These are phyloP conservation scores for Euptelea pleiosperma DNA, from an alignment of 164 flowering plant species.

Conservation along the genomic window DNA sequence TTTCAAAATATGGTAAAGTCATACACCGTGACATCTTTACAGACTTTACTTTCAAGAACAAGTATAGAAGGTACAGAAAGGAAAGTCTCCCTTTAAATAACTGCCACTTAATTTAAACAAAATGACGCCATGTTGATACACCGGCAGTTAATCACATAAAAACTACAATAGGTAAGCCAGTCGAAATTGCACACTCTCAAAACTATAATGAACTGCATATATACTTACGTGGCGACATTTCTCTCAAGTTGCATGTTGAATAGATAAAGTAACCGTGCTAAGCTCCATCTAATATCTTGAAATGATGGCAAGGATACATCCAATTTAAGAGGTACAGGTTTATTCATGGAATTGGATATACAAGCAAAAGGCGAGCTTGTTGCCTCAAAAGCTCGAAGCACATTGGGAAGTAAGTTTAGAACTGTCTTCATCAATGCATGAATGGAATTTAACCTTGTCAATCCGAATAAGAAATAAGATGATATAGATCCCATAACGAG, in stretches of 20 bases:
- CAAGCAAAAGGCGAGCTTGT: slow-evolving; percentile 62
- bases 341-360: slow-evolving; percentile 68
- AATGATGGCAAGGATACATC: slow-evolving; percentile 78
- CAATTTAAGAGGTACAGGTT: slow-evolving; percentile 77
- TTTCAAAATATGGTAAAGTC: neutral
- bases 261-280: slow-evolving; percentile 62
- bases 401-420: slow-evolving; percentile 24
- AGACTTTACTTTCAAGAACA: neutral
- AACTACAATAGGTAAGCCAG: neutral
- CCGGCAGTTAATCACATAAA: neutral
- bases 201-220: slow-evolving; percentile 13
- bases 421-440: slow-evolving; percentile 26
- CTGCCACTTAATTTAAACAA: neutral
- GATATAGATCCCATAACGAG: slow-evolving; percentile 33
- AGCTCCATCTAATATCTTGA: slow-evolving; percentile 66
- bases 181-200: slow-evolving; percentile 1
- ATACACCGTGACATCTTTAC: too few relatives aligned
- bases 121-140: neutral
- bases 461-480: slow-evolving; percentile 38
- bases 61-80: neutral
- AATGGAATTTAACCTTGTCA: slow-evolving; percentile 23
- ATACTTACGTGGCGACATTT: slow-evolving; percentile 78
- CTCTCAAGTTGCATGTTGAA: slow-evolving; percentile 85
- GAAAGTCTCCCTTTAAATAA: neutral
- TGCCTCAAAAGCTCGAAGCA: slow-evolving; percentile 32